Evolutionary conservation across 2,329 filamentous ascomycete genomes (phyloP).

Genomic region (Alternaria novae-zelandiae): DNA sequence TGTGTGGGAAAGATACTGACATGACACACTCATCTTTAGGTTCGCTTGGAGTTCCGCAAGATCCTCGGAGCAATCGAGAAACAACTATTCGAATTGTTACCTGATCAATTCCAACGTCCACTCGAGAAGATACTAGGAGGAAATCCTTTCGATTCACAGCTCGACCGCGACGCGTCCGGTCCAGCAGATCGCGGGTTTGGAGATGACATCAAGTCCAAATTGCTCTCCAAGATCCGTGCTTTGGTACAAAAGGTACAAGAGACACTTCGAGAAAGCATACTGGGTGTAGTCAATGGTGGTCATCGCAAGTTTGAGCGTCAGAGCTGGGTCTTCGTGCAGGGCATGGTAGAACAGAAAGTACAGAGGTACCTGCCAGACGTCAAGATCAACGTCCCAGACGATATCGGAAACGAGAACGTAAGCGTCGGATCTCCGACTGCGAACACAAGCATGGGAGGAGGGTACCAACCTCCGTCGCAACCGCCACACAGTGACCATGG

Average conservation of each 20-base stretch:
- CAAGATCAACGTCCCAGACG: conserved; percentile 38
- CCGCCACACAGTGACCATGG: conserved; percentile 10
- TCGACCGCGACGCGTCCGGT: conserved; percentile 33
- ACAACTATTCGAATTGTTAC: conserved; percentile 37
- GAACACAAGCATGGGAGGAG: conserved; percentile 15
- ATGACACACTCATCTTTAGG: neutral
- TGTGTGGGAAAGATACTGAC: neutral
- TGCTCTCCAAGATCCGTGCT: conserved; percentile 33
- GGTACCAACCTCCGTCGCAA: conserved; percentile 12
- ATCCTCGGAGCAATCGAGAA: conserved; percentile 38
- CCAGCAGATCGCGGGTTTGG: conserved; percentile 34
- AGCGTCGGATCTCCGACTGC: conserved; percentile 32
- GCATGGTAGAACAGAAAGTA: conserved; percentile 40
- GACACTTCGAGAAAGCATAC: conserved; percentile 36
- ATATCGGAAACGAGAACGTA: conserved; percentile 40
- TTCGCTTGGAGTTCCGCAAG: conserved; percentile 39
- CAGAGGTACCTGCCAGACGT: conserved; percentile 38
- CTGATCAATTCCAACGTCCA: conserved; percentile 36
- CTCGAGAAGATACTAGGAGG: conserved; percentile 39
- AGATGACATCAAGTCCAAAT: conserved; percentile 37
- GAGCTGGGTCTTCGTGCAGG: conserved; percentile 41
- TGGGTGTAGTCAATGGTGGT: conserved; percentile 39
- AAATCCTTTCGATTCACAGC: conserved; percentile 38
- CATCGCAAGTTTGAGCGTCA: conserved; percentile 39
- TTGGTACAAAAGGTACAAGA: conserved; percentile 38